phyloP scores from a whole-genome alignment of 129 eudicot genomes.

The Smallanthus sonchifolius region DNA sequence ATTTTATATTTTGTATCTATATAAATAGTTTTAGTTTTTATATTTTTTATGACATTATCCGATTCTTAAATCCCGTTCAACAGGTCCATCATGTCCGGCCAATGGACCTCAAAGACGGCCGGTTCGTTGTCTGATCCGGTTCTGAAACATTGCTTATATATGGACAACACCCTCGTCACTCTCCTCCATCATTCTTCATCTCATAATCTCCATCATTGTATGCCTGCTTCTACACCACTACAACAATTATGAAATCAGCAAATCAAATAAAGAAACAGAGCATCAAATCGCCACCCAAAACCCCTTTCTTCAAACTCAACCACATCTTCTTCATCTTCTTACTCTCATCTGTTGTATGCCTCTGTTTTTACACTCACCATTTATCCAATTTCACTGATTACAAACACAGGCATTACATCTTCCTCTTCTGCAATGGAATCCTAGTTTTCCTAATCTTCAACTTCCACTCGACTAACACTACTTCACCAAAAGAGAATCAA shows the following conservation, averaged over 20 bases:
- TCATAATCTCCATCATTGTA: neutral
- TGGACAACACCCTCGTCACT: neutral
- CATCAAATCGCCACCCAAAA: slow-evolving; percentile 12
- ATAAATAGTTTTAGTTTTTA: too few relatives aligned
- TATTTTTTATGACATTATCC: too few relatives aligned
- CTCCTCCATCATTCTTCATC: neutral
- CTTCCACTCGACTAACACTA: slow-evolving; percentile 26
- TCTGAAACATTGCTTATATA: neutral
- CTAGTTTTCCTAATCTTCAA: slow-evolving; percentile 38
- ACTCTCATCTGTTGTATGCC: slow-evolving; percentile 4
- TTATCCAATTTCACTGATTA: slow-evolving; percentile 28
- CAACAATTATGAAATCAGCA: neutral
- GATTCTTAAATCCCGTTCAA: too few relatives aligned
- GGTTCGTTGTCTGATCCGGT: too few relatives aligned
- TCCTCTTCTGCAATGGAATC: slow-evolving; percentile 69
- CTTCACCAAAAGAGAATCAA: slow-evolving; percentile 16
- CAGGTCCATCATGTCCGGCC: too few relatives aligned
- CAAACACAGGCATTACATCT: slow-evolving; percentile 51
- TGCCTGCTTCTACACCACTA: neutral
- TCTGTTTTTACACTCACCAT: slow-evolving; percentile 23
- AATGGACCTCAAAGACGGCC: too few relatives aligned
- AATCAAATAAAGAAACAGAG: slow-evolving; percentile 2
- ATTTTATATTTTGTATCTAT: too few relatives aligned
- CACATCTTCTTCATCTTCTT: slow-evolving; percentile 21
- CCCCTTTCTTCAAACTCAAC: slow-evolving; percentile 12